Percentiles rank a stretch among this genome's conserved stretches.
phyloP scores from a whole-genome alignment of 2,329 filamentous ascomycete genomes.

The Penicillium crustosum region DNA sequence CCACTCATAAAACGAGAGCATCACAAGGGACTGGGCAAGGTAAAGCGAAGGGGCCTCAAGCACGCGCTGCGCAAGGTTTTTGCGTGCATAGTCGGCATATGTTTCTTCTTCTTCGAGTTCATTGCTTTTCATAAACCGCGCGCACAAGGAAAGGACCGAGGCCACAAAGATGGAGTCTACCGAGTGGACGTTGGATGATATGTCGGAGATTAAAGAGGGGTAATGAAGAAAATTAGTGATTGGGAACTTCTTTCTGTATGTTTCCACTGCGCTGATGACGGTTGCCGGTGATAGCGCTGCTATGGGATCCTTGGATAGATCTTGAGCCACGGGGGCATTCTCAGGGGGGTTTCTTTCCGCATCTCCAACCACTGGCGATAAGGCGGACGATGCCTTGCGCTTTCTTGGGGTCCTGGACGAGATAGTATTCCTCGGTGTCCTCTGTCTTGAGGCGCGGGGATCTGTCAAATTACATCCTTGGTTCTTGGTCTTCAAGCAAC shows the following conservation, averaged over 20 bases:
- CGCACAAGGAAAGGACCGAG: constrained; percentile 36
- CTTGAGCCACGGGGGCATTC: constrained; percentile 4
- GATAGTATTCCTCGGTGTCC: background rate
- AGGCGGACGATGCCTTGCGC: constrained; percentile 13
- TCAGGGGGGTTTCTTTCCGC: constrained; percentile 4
- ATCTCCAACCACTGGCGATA: background rate
- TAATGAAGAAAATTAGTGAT: constrained; percentile 41
- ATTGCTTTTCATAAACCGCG: constrained; percentile 32
- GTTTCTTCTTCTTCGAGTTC: constrained; percentile 28
- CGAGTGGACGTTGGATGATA: constrained; percentile 30
- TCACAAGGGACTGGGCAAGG: constrained; percentile 39
- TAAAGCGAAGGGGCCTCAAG: constrained; percentile 37
- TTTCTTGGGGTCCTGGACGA: constrained; percentile 15
- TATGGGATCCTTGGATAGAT: constrained; percentile 20
- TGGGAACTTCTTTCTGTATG: constrained; percentile 40
- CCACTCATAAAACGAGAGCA: constrained; percentile 41
- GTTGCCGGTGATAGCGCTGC: constrained; percentile 27
- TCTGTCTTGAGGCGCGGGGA: constrained; percentile 25
- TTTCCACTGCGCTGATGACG: constrained; percentile 37
- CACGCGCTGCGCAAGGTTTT: constrained; percentile 31
- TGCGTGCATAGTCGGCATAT: constrained; percentile 37
- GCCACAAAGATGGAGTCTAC: constrained; percentile 39
- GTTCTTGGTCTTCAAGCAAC: constrained; percentile 30
- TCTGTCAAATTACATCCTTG: constrained; percentile 33
- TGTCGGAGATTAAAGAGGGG: constrained; percentile 36